These are phyloP conservation scores for Annona cherimola DNA, from an alignment of 164 flowering plant genomes.

Conservation along the genomic window DNA sequence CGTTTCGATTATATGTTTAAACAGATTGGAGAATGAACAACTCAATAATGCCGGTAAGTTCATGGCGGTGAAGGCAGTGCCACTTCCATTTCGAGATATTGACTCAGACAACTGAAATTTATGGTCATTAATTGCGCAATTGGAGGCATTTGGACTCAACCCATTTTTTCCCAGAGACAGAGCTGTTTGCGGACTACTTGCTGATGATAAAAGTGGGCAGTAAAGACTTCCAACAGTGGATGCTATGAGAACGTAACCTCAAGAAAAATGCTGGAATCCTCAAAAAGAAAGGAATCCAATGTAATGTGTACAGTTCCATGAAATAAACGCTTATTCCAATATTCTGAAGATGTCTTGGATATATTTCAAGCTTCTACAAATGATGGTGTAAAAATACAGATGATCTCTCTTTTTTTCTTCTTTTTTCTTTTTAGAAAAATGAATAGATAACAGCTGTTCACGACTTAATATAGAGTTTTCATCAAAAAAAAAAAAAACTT, in stretches of 20 bases:
- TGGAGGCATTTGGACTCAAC: slow-evolving; percentile 8
- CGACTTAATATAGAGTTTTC: not conserved
- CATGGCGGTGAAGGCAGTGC: slow-evolving; percentile 66
- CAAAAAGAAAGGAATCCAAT: not conserved
- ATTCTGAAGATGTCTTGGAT: not conserved
- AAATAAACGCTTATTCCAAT: not conserved
- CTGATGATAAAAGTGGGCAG: not conserved
- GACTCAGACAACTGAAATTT: slow-evolving; percentile 45
- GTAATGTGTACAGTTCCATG: not conserved
- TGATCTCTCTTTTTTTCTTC: not conserved
- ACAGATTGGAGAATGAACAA: slow-evolving; percentile 74
- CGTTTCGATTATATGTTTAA: not conserved
- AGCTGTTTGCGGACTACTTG: not conserved
- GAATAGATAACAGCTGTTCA: not conserved
- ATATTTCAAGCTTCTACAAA: not conserved
- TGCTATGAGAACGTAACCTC: not conserved
- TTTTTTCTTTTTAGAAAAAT: too few species aligned
- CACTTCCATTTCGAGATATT: slow-evolving; percentile 55
- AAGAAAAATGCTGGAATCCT: not conserved
- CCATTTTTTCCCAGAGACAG: slow-evolving; percentile 16
- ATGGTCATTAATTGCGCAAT: not conserved
- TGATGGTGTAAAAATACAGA: not conserved
- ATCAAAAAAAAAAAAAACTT: not conserved
- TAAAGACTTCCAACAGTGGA: not conserved
- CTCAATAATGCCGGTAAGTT: slow-evolving; percentile 64